Conservation (phyloP, 306 rosid genomes). For the Trifolium fragiferum region DNA sequence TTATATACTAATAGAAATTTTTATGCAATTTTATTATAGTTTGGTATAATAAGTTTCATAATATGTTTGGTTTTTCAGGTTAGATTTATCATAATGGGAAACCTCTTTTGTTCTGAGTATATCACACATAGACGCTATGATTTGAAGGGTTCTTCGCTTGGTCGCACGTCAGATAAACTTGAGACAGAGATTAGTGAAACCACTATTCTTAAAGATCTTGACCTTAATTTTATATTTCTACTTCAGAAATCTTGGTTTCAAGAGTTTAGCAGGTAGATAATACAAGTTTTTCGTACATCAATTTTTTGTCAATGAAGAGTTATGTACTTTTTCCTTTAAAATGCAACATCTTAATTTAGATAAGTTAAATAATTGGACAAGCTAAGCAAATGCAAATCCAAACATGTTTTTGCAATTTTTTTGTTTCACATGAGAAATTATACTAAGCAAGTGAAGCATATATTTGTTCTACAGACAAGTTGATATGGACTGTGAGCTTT, state of each 20-base stretch:
- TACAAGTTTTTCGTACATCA: conserved; percentile 5
- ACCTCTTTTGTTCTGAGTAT: conserved; percentile 71
- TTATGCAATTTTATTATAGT: neutral
- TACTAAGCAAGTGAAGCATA: conserved; percentile 22
- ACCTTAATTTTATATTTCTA: conserved; percentile 81
- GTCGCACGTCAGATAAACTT: conserved; percentile 79
- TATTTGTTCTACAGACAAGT: conserved; percentile 61
- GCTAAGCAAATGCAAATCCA: conserved; percentile 16
- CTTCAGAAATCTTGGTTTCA: conserved; percentile 74
- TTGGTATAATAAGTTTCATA: neutral
- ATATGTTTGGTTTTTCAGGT: conserved; percentile 57
- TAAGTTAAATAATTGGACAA: neutral
- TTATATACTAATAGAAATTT: neutral
- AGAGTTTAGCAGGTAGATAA: conserved; percentile 93
- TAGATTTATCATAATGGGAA: conserved; percentile 93
- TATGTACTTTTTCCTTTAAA: neutral
- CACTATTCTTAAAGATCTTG: conserved; percentile 93
- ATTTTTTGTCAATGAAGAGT: conserved; percentile 5
- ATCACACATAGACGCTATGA: conserved; percentile 81
- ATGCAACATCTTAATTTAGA: neutral
- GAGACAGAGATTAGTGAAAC: conserved; percentile 81
- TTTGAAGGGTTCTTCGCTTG: conserved; percentile 90
- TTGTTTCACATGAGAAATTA: conserved; percentile 9
- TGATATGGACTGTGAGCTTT: conserved; percentile 87
- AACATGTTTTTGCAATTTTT: conserved; percentile 8